Base-by-base conservation (phyloP, 495 filamentous ascomycete genomes). In the Hypoxylon fragiforme region DNA sequence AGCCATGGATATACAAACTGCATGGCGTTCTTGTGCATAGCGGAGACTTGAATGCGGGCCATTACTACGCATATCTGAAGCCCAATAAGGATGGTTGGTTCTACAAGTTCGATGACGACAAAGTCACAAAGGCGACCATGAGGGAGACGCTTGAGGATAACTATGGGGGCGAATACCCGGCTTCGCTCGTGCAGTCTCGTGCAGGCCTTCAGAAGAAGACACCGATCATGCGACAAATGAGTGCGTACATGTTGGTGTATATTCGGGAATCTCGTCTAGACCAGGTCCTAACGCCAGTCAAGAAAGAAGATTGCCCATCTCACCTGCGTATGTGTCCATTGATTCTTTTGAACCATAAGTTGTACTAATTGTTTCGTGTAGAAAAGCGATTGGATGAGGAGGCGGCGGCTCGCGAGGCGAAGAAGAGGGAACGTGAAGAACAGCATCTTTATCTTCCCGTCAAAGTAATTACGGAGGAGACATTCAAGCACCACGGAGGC, bases 231-330 rank as follows among this genome's bases (percentile, higher is more conserved):
- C 70, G 80, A 19, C 77, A 79, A 24, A 81, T 79, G 72, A 85
- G 78, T 62, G 95, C 94, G 12, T 99, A 99, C 75, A 99, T 99
- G 94, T 71, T 99, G 73, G 95, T 99, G 11, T 99, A 99, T 66
- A 86, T 97, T 54, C 87, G 95, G 20, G 90, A 96, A 71, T 87
- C 84, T 40, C 81, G 86, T 36, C 70, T 90, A 28, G 90, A 96
- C 63, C 78, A 86, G 54, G 85, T 97, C 48, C 80, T 98, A 43
- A 81, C 85, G 39, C 81, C 86, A 0, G 85, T 94, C 32, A 78
- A 81, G 9, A 76, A 85, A 36, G 82, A 86, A 0, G 90, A 96
- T 62, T 86, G 89, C 15, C 94, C 94, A 11, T 63, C 76, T 39
- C 92, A 97, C 72, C 87, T 99, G 45, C 86, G 84, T 85, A 81